Evolutionary conservation across 768 basidiomycete genomes (phyloP), one percentile per base, ranked within the genome.

Genomic region (Pisolithus sp.): DNA sequence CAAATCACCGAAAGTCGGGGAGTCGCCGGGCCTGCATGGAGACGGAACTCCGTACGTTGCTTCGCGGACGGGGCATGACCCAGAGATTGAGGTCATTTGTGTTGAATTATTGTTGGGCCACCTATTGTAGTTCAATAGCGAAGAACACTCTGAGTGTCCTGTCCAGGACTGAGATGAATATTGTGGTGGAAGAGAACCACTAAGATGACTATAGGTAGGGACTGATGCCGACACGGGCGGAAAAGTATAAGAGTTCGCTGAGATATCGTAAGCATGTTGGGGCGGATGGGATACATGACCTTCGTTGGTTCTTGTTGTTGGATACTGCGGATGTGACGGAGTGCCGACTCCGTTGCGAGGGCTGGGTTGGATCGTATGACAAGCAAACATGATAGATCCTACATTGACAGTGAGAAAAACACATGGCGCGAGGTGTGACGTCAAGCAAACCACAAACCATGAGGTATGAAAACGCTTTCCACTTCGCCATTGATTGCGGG

Each of bases 391-490:
- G 53, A 72, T 65, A 44, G 65, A 59, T 45, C 70, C 70, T 71
- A 61, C 23, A 21, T 17, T 26, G 44, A 6, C 40, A 50, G 54
- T 57, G 43, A 59, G 59, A 56, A 66, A 58, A 66, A 58, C 59
- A 49, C 66, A 64, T 68, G 66, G 61, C 48, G 56, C 66, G 66
- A 68, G 68, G 59, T 44, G 55, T 68, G 68, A 68, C 68, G 64
- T 68, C 68, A 67, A 62, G 68, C 56, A 50, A 64, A 53, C 46
- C 61, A 61, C 80, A 60, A 65, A 86, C 89, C 89, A 80, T 93
- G 88, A 66, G 90, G 89, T 68, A 91, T 89, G 69, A 88, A 92
- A 56, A 92, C 85, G 70, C 87, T 90, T 65, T 91, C 89, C 26
- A 91, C 86, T 68, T 84, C 80, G 53, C 76, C 77, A 46, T 73